Conservation (phyloP, 305 asterid species). For the Petunia hybrid region DNA sequence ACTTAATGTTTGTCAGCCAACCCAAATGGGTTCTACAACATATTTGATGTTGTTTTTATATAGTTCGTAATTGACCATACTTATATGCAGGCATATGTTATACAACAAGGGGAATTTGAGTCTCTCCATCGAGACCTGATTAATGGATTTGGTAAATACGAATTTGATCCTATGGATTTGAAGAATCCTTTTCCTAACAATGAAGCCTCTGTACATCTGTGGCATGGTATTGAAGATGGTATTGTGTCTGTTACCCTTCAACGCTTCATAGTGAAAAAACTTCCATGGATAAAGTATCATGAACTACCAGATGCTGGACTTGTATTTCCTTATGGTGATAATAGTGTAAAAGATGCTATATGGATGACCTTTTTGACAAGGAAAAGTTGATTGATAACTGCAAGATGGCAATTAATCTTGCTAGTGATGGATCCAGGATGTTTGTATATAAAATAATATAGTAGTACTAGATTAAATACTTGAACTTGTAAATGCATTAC, state of each 20-base stretch:
- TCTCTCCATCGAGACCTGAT: conserved; percentile 68
- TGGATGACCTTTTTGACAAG: conserved; percentile 50
- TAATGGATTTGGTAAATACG: conserved; percentile 67
- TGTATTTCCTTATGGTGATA: conserved; percentile 53
- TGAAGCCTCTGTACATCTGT: conserved; percentile 69
- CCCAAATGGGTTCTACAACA: no score
- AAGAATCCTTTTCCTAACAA: conserved; percentile 52
- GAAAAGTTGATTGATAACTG: neutral
- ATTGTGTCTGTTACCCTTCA: conserved; percentile 57
- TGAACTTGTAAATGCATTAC: no score
- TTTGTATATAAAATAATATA: no score
- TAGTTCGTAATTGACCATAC: neutral
- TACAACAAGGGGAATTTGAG: conserved; percentile 67
- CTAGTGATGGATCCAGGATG: no score
- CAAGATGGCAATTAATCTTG: no score
- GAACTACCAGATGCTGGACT: conserved; percentile 72
- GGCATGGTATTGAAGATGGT: conserved; percentile 81
- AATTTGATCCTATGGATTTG: conserved; percentile 67
- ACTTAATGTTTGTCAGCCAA: no score
- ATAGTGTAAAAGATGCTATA: conserved; percentile 48
- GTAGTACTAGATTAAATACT: no score
- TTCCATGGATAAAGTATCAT: conserved; percentile 78
- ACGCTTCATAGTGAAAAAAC: conserved; percentile 64
- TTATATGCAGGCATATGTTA: conserved; percentile 54
- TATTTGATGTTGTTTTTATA: neutral